Evolutionary conservation across 2,329 filamentous ascomycete species (phyloP).

Genomic region (Clarireedia sp.): DNA sequence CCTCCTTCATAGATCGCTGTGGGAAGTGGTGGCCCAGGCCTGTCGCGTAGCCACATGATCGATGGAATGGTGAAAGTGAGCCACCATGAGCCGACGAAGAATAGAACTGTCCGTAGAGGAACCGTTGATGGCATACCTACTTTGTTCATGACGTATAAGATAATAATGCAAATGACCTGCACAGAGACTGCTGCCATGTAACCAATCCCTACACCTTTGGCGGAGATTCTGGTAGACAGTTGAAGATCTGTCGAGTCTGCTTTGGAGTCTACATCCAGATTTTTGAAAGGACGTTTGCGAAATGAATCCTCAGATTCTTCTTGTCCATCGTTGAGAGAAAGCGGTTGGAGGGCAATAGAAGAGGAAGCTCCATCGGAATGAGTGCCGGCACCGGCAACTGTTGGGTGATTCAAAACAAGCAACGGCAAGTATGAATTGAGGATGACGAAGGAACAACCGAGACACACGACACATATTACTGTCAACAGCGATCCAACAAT

Average conservation of each 20-base stretch:
- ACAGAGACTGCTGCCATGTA: conserved; percentile 80
- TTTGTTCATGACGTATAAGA: conserved; percentile 50
- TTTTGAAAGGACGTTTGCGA: neutral
- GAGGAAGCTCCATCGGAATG: conserved; percentile 1
- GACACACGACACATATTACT: conserved; percentile 83
- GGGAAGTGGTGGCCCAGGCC: conserved; percentile 77
- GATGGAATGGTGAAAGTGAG: conserved; percentile 82
- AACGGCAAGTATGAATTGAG: conserved; percentile 91
- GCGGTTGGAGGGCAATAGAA: conserved; percentile 13
- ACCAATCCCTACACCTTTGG: conserved; percentile 86
- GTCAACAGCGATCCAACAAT: conserved; percentile 73
- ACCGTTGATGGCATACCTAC: conserved; percentile 52
- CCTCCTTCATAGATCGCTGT: conserved; percentile 6
- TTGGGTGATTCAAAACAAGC: conserved; percentile 75
- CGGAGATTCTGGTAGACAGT: conserved; percentile 82
- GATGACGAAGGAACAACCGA: conserved; percentile 89
- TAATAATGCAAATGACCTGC: conserved; percentile 69
- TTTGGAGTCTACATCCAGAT: neutral
- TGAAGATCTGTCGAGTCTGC: conserved; percentile 59
- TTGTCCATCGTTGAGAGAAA: conserved; percentile 9
- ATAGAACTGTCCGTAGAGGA: conserved; percentile 78
- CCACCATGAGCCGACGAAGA: conserved; percentile 89
- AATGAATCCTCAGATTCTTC: neutral
- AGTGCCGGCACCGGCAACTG: conserved; percentile 5
- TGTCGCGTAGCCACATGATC: conserved; percentile 76